Percentiles rank a stretch among this genome's conserved stretches.
Conservation (phyloP, 805 yeast species). For the Saturnispora silvae region DNA sequence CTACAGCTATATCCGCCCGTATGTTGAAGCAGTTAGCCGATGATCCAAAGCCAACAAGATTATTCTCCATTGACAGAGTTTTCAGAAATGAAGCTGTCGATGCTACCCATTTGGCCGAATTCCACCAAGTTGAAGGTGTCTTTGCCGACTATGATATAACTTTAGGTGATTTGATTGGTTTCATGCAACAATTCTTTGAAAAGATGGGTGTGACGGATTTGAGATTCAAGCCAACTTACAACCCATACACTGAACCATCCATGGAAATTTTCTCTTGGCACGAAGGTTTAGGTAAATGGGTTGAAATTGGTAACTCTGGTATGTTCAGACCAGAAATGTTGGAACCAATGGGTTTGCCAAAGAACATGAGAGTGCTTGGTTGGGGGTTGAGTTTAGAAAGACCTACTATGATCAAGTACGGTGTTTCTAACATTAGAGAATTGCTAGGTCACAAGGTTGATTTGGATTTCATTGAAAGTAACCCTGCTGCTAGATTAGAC, state of each 20-base stretch:
- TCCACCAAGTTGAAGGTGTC: slow-evolving; percentile 99
- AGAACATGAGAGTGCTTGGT: slow-evolving; percentile 86
- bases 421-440: slow-evolving; percentile 91
- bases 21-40: slow-evolving; percentile 82
- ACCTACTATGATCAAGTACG: slow-evolving; percentile 98
- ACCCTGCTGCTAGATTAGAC: slow-evolving; percentile 96
- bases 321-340: slow-evolving; percentile 99
- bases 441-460: slow-evolving; percentile 94
- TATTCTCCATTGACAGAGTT: slow-evolving; percentile 94
- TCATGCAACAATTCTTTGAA: slow-evolving; percentile 93
- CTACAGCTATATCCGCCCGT: slow-evolving; percentile 86
- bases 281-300: slow-evolving; percentile 91
- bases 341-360: slow-evolving; percentile 96
- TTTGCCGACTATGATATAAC: slow-evolving; percentile 93
- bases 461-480: slow-evolving; percentile 85
- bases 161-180: slow-evolving; percentile 91
- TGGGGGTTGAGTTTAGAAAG: slow-evolving; percentile 97
- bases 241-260: slow-evolving; percentile 98
- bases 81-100: slow-evolving; percentile 99
- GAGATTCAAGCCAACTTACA: slow-evolving; percentile 97
- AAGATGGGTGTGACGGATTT: slow-evolving; percentile 95
- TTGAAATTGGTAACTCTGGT: slow-evolving; percentile 98
- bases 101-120: slow-evolving; percentile 98
- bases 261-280: slow-evolving; percentile 97
- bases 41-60: slow-evolving; percentile 81